Conservation (phyloP, 768 basidiomycete genomes). For the Vararia minispora region DNA sequence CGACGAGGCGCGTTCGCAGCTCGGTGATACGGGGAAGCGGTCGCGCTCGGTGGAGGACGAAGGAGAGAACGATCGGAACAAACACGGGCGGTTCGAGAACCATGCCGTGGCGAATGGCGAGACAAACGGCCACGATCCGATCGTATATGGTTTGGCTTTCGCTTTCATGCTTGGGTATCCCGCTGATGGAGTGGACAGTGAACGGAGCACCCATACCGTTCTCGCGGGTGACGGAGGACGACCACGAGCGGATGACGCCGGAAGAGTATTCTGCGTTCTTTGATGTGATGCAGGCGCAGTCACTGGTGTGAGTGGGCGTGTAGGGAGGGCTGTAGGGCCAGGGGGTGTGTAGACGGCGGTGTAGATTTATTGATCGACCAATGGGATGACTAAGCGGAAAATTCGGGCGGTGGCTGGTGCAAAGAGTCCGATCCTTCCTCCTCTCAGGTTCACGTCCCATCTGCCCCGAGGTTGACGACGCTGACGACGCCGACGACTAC, state of each 20-base stretch:
- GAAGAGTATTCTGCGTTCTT: constrained; percentile 85
- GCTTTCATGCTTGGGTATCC: not conserved
- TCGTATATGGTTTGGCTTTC: constrained; percentile 47
- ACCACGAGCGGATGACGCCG: constrained; percentile 86
- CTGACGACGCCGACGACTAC: too few species aligned
- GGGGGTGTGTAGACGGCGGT: too few species aligned
- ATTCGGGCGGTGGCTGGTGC: too few species aligned
- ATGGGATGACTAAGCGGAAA: too few species aligned
- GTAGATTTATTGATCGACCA: too few species aligned
- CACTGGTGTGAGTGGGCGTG: too few species aligned
- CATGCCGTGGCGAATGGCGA: constrained; percentile 19
- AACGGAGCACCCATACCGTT: constrained; percentile 64
- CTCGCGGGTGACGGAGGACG: constrained; percentile 81
- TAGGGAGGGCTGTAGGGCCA: too few species aligned
- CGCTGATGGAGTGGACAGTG: constrained; percentile 32
- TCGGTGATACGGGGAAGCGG: too few species aligned
- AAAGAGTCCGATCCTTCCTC: too few species aligned
- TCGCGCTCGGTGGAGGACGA: constrained; percentile 49
- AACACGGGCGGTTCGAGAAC: constrained; percentile 12
- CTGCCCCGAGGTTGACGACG: too few species aligned
- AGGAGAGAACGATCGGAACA: constrained; percentile 13
- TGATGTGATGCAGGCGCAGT: constrained; percentile 47
- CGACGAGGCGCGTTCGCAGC: too few species aligned
- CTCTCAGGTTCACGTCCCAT: too few species aligned
- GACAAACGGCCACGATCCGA: constrained; percentile 34